These are phyloP conservation scores for Mortierella polycephala DNA, from an alignment of 371 early-diverging fungal genomes.

Conservation along the genomic window DNA sequence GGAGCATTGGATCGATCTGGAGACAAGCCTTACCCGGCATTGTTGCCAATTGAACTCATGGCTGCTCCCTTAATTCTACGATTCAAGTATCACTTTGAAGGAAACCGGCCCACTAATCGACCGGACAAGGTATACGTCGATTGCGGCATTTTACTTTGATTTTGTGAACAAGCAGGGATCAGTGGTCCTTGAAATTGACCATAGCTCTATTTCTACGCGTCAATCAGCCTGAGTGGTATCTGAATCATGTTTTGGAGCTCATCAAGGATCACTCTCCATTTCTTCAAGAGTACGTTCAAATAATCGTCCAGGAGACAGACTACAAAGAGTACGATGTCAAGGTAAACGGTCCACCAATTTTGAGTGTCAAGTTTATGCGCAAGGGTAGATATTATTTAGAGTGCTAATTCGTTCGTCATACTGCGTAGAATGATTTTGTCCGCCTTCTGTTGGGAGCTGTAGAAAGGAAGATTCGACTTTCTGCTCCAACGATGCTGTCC, in stretches of 20 bases:
- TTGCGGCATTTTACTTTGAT: too few relatives aligned
- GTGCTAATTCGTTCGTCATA: background rate
- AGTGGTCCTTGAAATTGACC: too few relatives aligned
- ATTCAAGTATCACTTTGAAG: constrained; percentile 85
- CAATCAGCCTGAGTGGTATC: constrained; percentile 85
- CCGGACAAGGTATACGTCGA: constrained; percentile 72
- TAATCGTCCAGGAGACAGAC: constrained; percentile 59
- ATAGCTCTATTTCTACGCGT: background rate
- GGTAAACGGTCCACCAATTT: constrained; percentile 32
- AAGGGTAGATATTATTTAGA: background rate
- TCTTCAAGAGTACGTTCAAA: constrained; percentile 66
- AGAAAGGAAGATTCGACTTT: constrained; percentile 67
- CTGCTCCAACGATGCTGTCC: constrained; percentile 64
- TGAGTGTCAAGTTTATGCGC: too few relatives aligned
- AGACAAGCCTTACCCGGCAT: constrained; percentile 16
- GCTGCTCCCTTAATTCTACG: constrained; percentile 71
- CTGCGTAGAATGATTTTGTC: constrained; percentile 75
- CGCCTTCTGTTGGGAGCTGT: constrained; percentile 69
- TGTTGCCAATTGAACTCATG: constrained; percentile 68
- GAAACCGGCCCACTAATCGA: constrained; percentile 80
- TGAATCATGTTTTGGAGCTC: constrained; percentile 74
- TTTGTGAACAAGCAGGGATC: too few relatives aligned
- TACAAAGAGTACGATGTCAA: constrained; percentile 59
- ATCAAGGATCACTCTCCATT: constrained; percentile 70
- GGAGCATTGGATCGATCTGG: constrained; percentile 22